Base-by-base conservation (phyloP, 1,139 yeast genomes). In the Sugiyamaella paludigena region DNA sequence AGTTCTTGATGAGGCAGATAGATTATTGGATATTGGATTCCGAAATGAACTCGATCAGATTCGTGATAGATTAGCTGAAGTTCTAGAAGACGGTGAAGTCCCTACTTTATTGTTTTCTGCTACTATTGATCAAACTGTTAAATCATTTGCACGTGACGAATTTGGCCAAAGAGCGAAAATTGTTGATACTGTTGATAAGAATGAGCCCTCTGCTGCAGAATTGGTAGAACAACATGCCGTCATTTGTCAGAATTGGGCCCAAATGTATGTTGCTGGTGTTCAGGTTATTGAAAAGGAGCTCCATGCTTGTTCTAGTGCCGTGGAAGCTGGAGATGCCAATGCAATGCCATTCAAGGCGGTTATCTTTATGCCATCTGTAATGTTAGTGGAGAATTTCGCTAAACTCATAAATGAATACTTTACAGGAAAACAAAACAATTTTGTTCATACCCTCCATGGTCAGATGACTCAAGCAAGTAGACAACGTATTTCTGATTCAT, bases 1-100 rank as follows among this genome's bases (percentile, higher is more conserved):
- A 57, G 84, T 88, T 32, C 79, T 87, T 56, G 97, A 89, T 67
- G 97, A 89, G 72, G 96, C 96, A 42, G 96, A 87, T 68, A 78
- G 92, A 62, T 70, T 87, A 45, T 72, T 87, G 56, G 92, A 84
- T 64, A 81, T 80, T 54, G 94, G 94, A 11, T 88, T 88, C 64
- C 81, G 79, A 61, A 79, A 76, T 44, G 83, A 80, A 52, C 71
- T 88, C 52, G 74, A 76, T 49, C 69, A 73, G 37, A 84, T 87
- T 51, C 62, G 84, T 46, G 69, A 70, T 10, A 66, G 66, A 33
- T 70, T 84, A 53, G 75, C 73, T 47, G 55, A 54, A 15, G 65
- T 65, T 29, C 59, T 19, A 55, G 59, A 44, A 58, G 72, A 54
- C 63, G 50, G 45, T n/a, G 35, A 39, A 12, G 73, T 78, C 57